Conservation (phyloP, 2,329 filamentous ascomycete genomes). For the Dryadomyces quercivorus region DNA sequence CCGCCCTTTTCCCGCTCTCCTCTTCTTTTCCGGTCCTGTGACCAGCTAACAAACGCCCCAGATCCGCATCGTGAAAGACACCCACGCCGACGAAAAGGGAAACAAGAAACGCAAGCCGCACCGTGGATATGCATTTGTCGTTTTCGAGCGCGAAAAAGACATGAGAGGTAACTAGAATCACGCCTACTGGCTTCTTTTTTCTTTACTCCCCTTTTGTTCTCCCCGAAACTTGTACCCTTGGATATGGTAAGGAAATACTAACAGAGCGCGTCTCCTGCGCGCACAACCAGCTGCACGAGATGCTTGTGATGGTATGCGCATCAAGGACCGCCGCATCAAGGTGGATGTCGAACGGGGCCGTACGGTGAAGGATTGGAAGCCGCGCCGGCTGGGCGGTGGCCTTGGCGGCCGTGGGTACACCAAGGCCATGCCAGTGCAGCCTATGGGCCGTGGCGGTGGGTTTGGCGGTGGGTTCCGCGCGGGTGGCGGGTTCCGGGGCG, state of each 20-base stretch:
- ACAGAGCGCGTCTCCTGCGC: constrained; percentile 50
- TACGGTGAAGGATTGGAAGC: constrained; percentile 88
- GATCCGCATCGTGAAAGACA: constrained; percentile 81
- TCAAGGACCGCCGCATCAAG: constrained; percentile 83
- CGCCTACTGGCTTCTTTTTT: not conserved
- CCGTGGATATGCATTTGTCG: constrained; percentile 88
- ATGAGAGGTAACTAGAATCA: constrained; percentile 74
- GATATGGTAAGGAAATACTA: constrained; percentile 51
- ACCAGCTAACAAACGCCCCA: constrained; percentile 21
- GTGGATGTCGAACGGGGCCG: constrained; percentile 94
- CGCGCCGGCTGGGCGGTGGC: constrained; percentile 80
- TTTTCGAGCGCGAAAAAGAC: constrained; percentile 93
- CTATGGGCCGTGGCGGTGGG: constrained; percentile 36
- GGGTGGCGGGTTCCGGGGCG: constrained; percentile 37
- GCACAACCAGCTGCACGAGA: constrained; percentile 76
- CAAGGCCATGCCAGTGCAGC: constrained; percentile 61
- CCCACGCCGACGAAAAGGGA: constrained; percentile 52
- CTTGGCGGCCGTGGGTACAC: constrained; percentile 90
- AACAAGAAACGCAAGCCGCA: constrained; percentile 74
- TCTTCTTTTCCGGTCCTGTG: too few relatives aligned
- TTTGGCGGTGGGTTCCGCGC: constrained; percentile 26
- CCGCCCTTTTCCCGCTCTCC: not conserved
- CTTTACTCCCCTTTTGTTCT: constrained; percentile 18
- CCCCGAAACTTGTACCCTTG: constrained; percentile 20
- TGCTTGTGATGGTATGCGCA: constrained; percentile 71